These are phyloP conservation scores for Pterocarpus macrocarpus DNA, from an alignment of 306 rosid species.

Conservation along the genomic window DNA sequence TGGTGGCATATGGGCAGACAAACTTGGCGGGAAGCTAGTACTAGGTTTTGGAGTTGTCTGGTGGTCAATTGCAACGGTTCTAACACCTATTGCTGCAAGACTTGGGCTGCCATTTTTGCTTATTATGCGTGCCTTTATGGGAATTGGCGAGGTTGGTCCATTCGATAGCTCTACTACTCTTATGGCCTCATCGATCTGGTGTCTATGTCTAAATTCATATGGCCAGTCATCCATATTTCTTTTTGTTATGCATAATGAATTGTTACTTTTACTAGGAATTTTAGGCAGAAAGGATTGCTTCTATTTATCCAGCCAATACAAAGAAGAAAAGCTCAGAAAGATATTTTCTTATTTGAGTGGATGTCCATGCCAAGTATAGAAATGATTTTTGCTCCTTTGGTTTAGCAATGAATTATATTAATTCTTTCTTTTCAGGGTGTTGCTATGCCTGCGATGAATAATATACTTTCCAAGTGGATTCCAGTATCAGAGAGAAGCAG, in stretches of 20 bases:
- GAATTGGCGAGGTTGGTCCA: slow-evolving; percentile 89
- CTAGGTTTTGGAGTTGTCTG: slow-evolving; percentile 95
- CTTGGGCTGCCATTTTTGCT: slow-evolving; percentile 89
- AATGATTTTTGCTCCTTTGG: slow-evolving; percentile 12
- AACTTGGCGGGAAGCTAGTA: slow-evolving; percentile 90
- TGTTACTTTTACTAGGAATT: slow-evolving; percentile 33
- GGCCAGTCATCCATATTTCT: slow-evolving; percentile 5
- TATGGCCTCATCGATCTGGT: slow-evolving; percentile 28
- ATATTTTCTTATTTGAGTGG: slow-evolving; percentile 26
- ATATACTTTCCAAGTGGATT: slow-evolving; percentile 91
- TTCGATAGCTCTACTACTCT: slow-evolving; percentile 42
- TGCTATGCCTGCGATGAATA: slow-evolving; percentile 99
- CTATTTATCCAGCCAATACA: slow-evolving; percentile 27
- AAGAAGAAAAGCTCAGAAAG: slow-evolving; percentile 25
- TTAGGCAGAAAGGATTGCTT: slow-evolving; percentile 14
- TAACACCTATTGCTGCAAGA: slow-evolving; percentile 93
- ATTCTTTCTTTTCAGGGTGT: slow-evolving; percentile 78
- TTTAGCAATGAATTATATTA: slow-evolving; percentile 1
- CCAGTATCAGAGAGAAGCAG: slow-evolving; percentile 99
- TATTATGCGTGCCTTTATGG: slow-evolving; percentile 93
- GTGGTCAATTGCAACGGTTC: slow-evolving; percentile 94
- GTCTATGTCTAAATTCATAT: slow-evolving; percentile 11
- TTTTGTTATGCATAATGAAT: slow-evolving; percentile 13
- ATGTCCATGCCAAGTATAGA: background rate
- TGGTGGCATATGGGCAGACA: slow-evolving; percentile 99